Evolutionary conservation across 2,329 filamentous ascomycete genomes (phyloP).

Genomic region (Lachnellula hyalina): DNA sequence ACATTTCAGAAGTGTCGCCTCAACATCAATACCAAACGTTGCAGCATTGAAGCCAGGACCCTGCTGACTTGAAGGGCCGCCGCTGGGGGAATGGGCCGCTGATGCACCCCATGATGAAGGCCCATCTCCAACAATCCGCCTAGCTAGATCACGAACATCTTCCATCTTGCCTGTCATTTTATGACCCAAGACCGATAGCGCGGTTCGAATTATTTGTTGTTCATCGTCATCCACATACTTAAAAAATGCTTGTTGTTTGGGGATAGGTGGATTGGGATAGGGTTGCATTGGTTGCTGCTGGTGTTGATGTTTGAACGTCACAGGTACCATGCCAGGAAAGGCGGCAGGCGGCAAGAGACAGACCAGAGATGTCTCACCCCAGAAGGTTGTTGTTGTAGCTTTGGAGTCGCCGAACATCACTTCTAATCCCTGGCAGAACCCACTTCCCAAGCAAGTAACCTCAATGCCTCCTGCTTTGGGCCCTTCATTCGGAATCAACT

Average conservation of each 20-base stretch:
- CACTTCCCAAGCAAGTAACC: slow-evolving; percentile 75
- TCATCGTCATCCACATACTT: slow-evolving; percentile 70
- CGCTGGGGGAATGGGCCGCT: slow-evolving; percentile 37
- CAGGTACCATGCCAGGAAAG: slow-evolving; percentile 52
- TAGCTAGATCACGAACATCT: slow-evolving; percentile 56
- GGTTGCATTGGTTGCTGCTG: slow-evolving; percentile 41
- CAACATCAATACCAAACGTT: slow-evolving; percentile 30
- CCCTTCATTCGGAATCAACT: slow-evolving; percentile 77
- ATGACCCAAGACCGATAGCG: slow-evolving; percentile 57
- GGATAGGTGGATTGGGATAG: slow-evolving; percentile 38
- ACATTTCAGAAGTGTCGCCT: slow-evolving; percentile 55
- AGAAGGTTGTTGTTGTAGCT: slow-evolving; percentile 59
- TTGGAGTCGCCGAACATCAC: slow-evolving; percentile 75
- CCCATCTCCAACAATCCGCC: slow-evolving; percentile 51
- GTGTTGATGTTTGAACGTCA: slow-evolving; percentile 51
- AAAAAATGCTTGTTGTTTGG: slow-evolving; percentile 53
- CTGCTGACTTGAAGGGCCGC: slow-evolving; percentile 41
- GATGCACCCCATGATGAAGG: slow-evolving; percentile 44
- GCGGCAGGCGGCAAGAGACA: slow-evolving; percentile 56
- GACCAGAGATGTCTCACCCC: slow-evolving; percentile 58
- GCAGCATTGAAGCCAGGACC: slow-evolving; percentile 37
- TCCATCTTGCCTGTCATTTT: slow-evolving; percentile 61
- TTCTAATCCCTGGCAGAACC: slow-evolving; percentile 73
- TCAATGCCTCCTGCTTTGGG: slow-evolving; percentile 80
- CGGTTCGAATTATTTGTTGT: slow-evolving; percentile 62